Evolutionary conservation across 352 stramenopile genomes (phyloP).

Genomic region (Phytophthora pinifolia): DNA sequence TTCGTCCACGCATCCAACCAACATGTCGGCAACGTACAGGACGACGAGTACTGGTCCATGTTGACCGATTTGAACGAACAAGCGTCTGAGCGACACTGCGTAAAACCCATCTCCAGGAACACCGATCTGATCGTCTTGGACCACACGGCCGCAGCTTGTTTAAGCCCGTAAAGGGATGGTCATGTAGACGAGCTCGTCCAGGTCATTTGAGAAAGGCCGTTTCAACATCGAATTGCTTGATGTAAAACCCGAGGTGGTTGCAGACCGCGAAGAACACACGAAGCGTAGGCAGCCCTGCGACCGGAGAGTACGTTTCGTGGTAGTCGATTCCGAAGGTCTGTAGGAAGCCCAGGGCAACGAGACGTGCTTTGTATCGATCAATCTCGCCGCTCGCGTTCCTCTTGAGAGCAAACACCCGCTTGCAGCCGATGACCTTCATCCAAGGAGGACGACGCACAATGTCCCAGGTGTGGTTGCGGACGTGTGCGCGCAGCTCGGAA

Average conservation of each 20-base stretch:
- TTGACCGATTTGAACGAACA: conserved; percentile 5
- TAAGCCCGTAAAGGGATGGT: conserved; percentile 34
- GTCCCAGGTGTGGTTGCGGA: conserved; percentile 21
- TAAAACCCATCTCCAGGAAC: conserved; percentile 7
- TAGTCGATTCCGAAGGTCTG: conserved; percentile 26
- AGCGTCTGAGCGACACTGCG: conserved; percentile 3
- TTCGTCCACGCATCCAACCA: conserved; percentile 1
- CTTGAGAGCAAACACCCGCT: conserved; percentile 23
- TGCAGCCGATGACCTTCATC: conserved; percentile 8
- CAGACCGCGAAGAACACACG: conserved; percentile 27
- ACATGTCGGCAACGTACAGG: conserved; percentile 18
- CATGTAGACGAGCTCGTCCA: conserved; percentile 36
- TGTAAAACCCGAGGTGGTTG: conserved; percentile 9
- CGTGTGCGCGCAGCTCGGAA: conserved; percentile 1
- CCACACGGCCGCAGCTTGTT: conserved; percentile 37
- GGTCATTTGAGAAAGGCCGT: conserved; percentile 20
- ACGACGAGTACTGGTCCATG: conserved; percentile 7
- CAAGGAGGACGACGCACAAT: conserved; percentile 2
- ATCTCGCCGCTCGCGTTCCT: conserved; percentile 20
- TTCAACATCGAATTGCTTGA: conserved; percentile 29
- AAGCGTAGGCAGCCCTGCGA: conserved; percentile 17
- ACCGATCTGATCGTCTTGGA: conserved; percentile 23
- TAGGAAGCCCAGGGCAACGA: conserved; percentile 25
- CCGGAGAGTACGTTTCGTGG: conserved; percentile 24
- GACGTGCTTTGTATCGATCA: conserved; percentile 26